These are phyloP conservation scores for Sporodiniella umbellata DNA, from an alignment of 371 early-diverging fungal species.

Conservation along the genomic window DNA sequence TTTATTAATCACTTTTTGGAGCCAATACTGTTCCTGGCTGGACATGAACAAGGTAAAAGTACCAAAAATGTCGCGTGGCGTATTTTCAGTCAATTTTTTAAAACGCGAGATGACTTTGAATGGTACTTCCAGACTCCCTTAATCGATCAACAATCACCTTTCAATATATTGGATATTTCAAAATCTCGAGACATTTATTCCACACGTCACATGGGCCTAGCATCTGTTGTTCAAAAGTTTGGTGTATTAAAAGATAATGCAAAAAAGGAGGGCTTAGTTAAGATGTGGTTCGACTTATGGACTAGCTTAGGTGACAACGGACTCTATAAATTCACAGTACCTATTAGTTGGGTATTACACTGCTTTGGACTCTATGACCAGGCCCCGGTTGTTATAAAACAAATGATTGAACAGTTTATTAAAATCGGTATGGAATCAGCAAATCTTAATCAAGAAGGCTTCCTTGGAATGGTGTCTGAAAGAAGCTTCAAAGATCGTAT, in stretches of 20 bases:
- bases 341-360: slow-evolving; percentile 32
- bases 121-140: slow-evolving; percentile 35
- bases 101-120: slow-evolving; percentile 24
- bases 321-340: slow-evolving; percentile 20
- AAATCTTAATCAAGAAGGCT: background rate
- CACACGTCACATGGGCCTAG: slow-evolving; percentile 25
- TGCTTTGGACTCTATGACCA: slow-evolving; percentile 39
- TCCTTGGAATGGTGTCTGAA: background rate
- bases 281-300: slow-evolving; percentile 31
- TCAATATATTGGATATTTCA: slow-evolving; percentile 13
- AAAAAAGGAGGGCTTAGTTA: slow-evolving; percentile 18
- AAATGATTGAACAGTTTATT: slow-evolving; percentile 28
- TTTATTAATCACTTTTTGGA: slow-evolving; percentile 33
- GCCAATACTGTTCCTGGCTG: slow-evolving; percentile 19
- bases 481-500: slow-evolving; percentile 14
- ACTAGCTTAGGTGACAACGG: background rate
- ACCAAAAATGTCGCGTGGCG: slow-evolving; percentile 22
- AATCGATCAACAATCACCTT: slow-evolving; percentile 5
- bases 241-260: slow-evolving; percentile 21
- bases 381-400: slow-evolving; percentile 34
- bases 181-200: slow-evolving; percentile 24
- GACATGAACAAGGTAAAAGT: slow-evolving; percentile 1
- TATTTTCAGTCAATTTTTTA: slow-evolving; percentile 31
- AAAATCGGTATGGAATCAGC: slow-evolving; percentile 10
- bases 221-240: slow-evolving; percentile 31